Conservation (phyloP, 148 eudicot species). For the Cornus florida region DNA sequence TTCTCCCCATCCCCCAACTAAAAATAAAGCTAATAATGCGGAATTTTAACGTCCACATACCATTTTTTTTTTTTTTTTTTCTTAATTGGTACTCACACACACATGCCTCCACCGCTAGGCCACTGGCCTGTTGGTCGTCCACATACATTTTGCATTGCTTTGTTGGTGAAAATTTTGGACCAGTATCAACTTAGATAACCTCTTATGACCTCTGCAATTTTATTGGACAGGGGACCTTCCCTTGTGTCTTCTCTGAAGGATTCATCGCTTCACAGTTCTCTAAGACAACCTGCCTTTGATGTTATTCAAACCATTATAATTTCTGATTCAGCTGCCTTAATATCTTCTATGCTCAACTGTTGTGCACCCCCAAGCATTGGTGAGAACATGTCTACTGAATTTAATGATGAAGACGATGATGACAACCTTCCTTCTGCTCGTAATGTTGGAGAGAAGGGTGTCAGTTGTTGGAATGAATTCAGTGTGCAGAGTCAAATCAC, state of each 20-base stretch:
- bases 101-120: too few relatives aligned
- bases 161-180: background rate
- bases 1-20: too few relatives aligned
- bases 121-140: too few relatives aligned
- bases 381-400: conserved; percentile 30
- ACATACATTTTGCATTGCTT: background rate
- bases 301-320: conserved; percentile 83
- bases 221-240: conserved; percentile 81
- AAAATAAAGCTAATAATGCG: too few relatives aligned
- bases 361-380: conserved; percentile 29
- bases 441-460: conserved; percentile 43
- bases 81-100: too few relatives aligned
- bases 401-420: conserved; percentile 53
- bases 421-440: conserved; percentile 32
- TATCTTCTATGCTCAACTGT: conserved; percentile 52
- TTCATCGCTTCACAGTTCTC: conserved; percentile 66
- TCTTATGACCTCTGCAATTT: conserved; percentile 17
- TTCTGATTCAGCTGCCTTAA: conserved; percentile 89
- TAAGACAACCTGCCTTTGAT: conserved; percentile 93
- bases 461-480: conserved; percentile 75
- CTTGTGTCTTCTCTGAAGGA: conserved; percentile 88
- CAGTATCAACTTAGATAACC: background rate
- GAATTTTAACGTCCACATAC: too few relatives aligned
- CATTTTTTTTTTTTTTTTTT: too few relatives aligned
- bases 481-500: conserved; percentile 54